A percentile compares a stretch with the other conserved stretches of the same genome.
phyloP scores from a whole-genome alignment of 352 stramenopile species.

The Globisporangium heterothallicum region DNA sequence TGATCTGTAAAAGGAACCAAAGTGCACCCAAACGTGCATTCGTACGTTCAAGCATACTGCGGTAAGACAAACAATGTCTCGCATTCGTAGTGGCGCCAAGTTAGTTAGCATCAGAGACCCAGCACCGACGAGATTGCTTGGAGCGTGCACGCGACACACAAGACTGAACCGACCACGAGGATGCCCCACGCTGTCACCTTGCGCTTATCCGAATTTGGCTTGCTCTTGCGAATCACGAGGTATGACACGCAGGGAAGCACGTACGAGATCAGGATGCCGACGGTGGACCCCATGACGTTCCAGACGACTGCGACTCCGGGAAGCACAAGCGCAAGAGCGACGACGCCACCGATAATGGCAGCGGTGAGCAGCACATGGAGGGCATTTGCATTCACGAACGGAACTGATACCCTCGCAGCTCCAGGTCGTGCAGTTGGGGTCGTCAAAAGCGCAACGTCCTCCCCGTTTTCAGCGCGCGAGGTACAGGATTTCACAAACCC shows the following conservation, averaged over 20 bases:
- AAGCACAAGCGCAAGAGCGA: constrained; percentile 62
- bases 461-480: constrained; percentile 19
- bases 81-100: too few relatives aligned
- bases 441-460: constrained; percentile 30
- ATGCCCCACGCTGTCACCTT: constrained; percentile 77
- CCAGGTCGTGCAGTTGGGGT: constrained; percentile 6
- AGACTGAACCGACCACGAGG: constrained; percentile 59
- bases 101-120: too few relatives aligned
- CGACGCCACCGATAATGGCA: constrained; percentile 50
- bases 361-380: constrained; percentile 68
- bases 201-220: constrained; percentile 54
- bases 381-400: constrained; percentile 16
- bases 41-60: too few relatives aligned
- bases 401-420: background rate
- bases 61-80: too few relatives aligned
- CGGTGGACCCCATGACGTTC: constrained; percentile 87
- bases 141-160: constrained; percentile 70
- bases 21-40: too few relatives aligned
- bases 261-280: constrained; percentile 85
- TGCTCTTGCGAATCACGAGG: constrained; percentile 73
- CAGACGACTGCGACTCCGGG: constrained; percentile 82
- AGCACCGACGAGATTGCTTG: constrained; percentile 28
- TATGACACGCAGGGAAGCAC: constrained; percentile 86
- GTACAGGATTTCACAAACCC: constrained; percentile 28
- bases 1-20: too few relatives aligned